These are phyloP conservation scores for Pelargonium nanum DNA, from an alignment of 345 rosid genomes.

Conservation along the genomic window DNA sequence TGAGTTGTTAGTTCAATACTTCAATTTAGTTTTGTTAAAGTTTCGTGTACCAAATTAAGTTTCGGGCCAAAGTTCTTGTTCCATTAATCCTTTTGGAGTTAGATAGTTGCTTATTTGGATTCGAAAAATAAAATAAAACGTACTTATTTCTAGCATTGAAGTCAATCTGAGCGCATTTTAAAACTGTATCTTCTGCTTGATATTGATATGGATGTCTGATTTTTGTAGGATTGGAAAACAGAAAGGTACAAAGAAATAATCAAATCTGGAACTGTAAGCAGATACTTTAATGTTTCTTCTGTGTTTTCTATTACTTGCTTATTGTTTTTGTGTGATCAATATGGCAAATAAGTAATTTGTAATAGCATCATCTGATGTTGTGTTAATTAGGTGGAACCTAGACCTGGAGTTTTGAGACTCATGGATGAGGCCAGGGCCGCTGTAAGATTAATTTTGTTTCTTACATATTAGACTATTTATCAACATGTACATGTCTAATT, in stretches of 20 bases:
- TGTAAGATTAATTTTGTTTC: slow-evolving; percentile 31
- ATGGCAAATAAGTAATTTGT: background rate
- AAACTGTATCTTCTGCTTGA: background rate
- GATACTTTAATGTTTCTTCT: background rate
- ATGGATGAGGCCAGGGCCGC: slow-evolving; percentile 94
- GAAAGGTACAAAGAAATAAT: slow-evolving; percentile 87
- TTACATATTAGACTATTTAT: too few relatives aligned
- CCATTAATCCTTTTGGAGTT: too few relatives aligned
- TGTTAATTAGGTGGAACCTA: slow-evolving; percentile 62
- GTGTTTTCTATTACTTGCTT: background rate
- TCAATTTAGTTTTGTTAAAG: too few relatives aligned
- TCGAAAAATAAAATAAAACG: background rate
- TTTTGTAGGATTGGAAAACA: slow-evolving; percentile 85
- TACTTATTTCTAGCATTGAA: background rate
- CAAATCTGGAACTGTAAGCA: slow-evolving; percentile 85
- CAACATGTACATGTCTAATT: too few relatives aligned
- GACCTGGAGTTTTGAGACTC: slow-evolving; percentile 81
- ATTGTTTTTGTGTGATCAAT: background rate
- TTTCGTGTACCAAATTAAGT: too few relatives aligned
- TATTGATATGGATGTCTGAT: background rate
- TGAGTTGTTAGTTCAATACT: too few relatives aligned
- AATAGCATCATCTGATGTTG: slow-evolving; percentile 1
- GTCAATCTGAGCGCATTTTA: background rate
- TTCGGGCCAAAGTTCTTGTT: too few relatives aligned
- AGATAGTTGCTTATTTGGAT: background rate